Evolutionary conservation across 176 grass and related monocot genomes (phyloP), one percentile per base, ranked within the genome.

Genomic region (Cymbopogon citratus): DNA sequence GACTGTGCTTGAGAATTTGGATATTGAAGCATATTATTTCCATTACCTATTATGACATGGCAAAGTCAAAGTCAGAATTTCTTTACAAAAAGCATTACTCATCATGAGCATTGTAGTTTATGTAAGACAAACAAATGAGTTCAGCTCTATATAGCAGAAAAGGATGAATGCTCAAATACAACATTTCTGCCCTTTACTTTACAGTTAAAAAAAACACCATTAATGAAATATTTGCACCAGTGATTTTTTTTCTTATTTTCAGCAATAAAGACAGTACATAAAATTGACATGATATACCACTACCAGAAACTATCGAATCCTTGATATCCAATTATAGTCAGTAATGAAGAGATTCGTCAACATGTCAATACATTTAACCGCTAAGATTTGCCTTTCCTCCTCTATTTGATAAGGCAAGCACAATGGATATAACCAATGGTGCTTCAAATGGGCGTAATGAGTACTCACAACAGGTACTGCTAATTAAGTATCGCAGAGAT

Each of bases 1-100:
- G 84, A 57, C 41, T 80, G 86, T 43, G 72, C 83, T 63, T 87
- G 89, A 48, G 67, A 80, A 76, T 57, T 87, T 78, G 88, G 67
- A 56, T 87, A 78, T 68, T 82, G 92, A 79, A 72, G 36, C 87
- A 89, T 76, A 76, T 60, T 75, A 83, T 80, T 88, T 16, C 80
- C 76, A 75, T 73, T 75, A 73, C 87, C 90, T 92, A 71, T 46
- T 68, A 86, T 86, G 60, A 77, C 56, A 86, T 81, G 28, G 71
- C 4, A 86, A 60, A 86, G 75, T 83, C 26, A 85, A 75, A 85
- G 28, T 35, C n/a, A 18, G n/a, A 27, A 27, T 75, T 68, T n/a
- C 5, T 14, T 51, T 31, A 56, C 29, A 66, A 67, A 73, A 39
- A 45, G 3, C 51, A 19, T 5, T 63, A 56, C 62, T 48, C 23